Base-by-base conservation (phyloP, 306 rosid species). In the Albizia julibrissin region DNA sequence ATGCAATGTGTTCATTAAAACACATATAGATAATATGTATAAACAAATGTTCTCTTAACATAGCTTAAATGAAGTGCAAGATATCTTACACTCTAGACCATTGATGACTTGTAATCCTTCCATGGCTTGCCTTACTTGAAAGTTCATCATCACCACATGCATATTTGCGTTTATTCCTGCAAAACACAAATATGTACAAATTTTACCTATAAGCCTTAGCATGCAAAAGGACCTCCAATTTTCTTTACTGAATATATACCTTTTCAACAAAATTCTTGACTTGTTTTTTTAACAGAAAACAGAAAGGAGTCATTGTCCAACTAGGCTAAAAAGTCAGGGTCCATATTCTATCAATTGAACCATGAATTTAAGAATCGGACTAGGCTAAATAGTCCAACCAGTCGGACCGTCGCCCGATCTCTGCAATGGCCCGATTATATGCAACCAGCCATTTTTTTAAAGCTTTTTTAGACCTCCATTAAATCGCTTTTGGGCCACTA, bases 311-410 rank as follows among this genome's bases (percentile, higher is more conserved):
- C 92, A 65, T 74, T 88, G 73, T 85, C 87, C 83, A 95, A 85
- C 90, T 95, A 95, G 27, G 92, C 88, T 15, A 97, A 91, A 81
- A 95, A 95, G 74, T 87, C 90, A 29, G 99, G 99, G 92, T 58
- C 94, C 97, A 86, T 87, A 87, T 87, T 95, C 99, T 97, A 93
- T 95, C 76, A 95, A 94, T 88, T 95, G 99, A 82, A 95, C n/a
- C n/a, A n/a, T n/a, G n/a, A n/a, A n/a, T n/a, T n/a, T n/a, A n/a
- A n/a, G n/a, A n/a, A n/a, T n/a, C n/a, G n/a, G n/a, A n/a, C n/a
- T n/a, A n/a, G n/a, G n/a, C n/a, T n/a, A n/a, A n/a, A n/a, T n/a
- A n/a, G n/a, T n/a, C n/a, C n/a, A n/a, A n/a, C n/a, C n/a, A n/a
- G n/a, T n/a, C n/a, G n/a, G n/a, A n/a, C n/a, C n/a, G n/a, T n/a